These are phyloP conservation scores for Colletotrichum navitas DNA, from an alignment of 2,329 filamentous ascomycete genomes.

Conservation along the genomic window DNA sequence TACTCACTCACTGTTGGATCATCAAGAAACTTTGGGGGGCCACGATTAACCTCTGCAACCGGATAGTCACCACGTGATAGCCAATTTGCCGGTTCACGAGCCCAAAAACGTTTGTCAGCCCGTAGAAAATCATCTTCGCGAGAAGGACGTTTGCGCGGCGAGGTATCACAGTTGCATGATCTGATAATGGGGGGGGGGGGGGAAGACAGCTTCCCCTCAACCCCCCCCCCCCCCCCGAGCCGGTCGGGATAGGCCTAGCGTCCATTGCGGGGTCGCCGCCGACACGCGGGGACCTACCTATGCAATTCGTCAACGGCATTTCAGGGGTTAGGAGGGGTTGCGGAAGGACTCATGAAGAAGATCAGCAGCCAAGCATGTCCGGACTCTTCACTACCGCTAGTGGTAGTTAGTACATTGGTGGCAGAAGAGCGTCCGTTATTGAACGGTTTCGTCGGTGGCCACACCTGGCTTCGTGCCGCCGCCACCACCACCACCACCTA, in stretches of 20 bases:
- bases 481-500: not conserved
- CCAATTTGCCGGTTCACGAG: constrained; percentile 10
- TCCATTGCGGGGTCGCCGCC: constrained; percentile 13
- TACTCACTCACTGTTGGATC: not conserved
- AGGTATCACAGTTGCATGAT: constrained; percentile 27
- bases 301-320: constrained; percentile 8
- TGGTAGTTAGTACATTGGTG: not conserved
- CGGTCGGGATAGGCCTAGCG: constrained; percentile 16
- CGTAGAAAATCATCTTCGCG: not conserved
- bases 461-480: not conserved
- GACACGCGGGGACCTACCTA: constrained; percentile 25
- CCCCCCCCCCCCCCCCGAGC: not conserved
- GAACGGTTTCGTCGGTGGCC: not conserved
- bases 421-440: not conserved
- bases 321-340: not conserved
- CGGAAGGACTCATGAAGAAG: not conserved
- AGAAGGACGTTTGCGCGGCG: not conserved
- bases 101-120: not conserved
- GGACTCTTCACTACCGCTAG: not conserved
- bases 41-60: not conserved
- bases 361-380: not conserved
- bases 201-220: not conserved
- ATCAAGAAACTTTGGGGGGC: not conserved
- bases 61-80: too few relatives aligned
- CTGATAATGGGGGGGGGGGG: constrained; percentile 16